Base-by-base conservation (phyloP, 2,329 filamentous ascomycete genomes). In the Colletotrichum filicis region DNA sequence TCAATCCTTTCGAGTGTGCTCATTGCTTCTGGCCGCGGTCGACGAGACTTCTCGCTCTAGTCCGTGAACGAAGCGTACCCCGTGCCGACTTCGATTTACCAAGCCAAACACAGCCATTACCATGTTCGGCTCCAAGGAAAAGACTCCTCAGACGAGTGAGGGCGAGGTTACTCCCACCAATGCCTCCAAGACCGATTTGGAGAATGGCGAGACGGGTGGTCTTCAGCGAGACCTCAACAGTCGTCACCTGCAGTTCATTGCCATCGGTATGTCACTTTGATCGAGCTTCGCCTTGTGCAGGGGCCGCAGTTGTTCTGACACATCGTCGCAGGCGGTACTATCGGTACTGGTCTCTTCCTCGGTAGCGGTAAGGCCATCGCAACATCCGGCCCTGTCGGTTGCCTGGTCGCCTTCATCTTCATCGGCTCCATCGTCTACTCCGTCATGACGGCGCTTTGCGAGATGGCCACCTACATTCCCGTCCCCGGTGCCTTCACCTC, bases 391-490 rank as follows among this genome's bases (percentile, higher is more conserved):
- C 92, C 93, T 11, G 90, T 89, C 1, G 90, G 91, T 35, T 88
- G 91, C 49, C 85, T 95, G 59, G 88, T 95, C 75, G 92, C 91
- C 60, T 94, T 93, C 79, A 79, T 89, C 71, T 92, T 93, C 74
- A 88, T 95, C 78, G 94, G 93, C 64, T 86, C 89, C 19, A 89
- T 95, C 71, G 89, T 96, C 60, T 96, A 90, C 85, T 91, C 91
- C 5, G 91, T 95, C 82, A 95, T 96, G 92, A 87, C 87, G 60
- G 87, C 87, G 58, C 84, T 93, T 37, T 90, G 90, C 62, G 91
- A 97, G 83, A 93, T 97, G 87, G 92, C 93, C 11, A 92, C 93
- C 12, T 94, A 92, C 77, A 91, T 95, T 32, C 94, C 94, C 6
- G 91, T 95, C 46, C 86, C 92, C 24, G 94, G 93, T 71, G 92